phyloP scores from a whole-genome alignment of 129 eudicot genomes.

The sunflower (Helianthus annuus) region DNA sequence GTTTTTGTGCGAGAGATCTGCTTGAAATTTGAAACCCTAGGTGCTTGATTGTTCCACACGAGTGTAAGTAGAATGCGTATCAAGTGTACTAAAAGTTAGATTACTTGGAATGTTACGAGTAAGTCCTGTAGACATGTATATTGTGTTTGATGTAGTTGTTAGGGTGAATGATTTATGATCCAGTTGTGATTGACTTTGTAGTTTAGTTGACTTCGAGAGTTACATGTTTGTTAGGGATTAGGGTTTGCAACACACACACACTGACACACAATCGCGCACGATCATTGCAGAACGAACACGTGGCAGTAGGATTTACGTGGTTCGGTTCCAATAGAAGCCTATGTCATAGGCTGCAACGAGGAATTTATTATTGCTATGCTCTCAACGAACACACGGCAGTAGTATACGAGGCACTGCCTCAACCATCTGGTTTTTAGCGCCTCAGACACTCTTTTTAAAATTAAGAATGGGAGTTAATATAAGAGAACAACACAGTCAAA shows the following conservation, averaged over 20 bases:
- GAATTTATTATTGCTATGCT: too few relatives aligned
- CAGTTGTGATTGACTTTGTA: neutral
- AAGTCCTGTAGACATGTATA: too few relatives aligned
- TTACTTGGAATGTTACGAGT: too few relatives aligned
- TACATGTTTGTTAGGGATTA: neutral
- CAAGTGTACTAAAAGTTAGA: too few relatives aligned
- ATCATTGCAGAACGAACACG: too few relatives aligned
- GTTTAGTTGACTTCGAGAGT: neutral
- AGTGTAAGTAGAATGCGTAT: constrained; percentile 16
- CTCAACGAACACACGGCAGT: too few relatives aligned
- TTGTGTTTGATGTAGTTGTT: neutral
- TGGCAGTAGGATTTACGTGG: too few relatives aligned
- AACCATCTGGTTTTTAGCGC: neutral
- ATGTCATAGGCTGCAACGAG: too few relatives aligned
- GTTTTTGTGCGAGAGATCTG: neutral
- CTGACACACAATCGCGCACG: too few relatives aligned
- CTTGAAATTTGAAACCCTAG: constrained; percentile 12
- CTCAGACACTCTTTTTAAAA: neutral
- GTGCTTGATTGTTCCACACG: constrained; percentile 3
- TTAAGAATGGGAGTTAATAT: neutral
- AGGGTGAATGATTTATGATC: neutral
- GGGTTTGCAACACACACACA: too few relatives aligned
- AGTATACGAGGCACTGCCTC: neutral
- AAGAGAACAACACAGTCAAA: neutral
- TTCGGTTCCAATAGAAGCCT: too few relatives aligned